phyloP scores from a whole-genome alignment of 306 rosid genomes.

The Crataegus laevigata region DNA sequence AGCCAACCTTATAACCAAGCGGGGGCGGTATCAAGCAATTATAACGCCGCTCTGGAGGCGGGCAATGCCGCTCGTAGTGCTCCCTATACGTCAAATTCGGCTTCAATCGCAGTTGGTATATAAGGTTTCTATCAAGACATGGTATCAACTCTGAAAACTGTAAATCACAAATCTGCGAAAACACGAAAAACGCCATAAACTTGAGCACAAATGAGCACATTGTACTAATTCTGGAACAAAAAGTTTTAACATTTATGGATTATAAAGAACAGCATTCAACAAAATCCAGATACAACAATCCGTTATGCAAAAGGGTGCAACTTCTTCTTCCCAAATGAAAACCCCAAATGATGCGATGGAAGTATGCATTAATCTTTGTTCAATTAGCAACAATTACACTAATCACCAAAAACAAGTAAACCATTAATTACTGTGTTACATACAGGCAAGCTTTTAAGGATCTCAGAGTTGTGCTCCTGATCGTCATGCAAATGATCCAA shows the following conservation, averaged over 20 bases:
- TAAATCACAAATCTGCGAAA: constrained; percentile 38
- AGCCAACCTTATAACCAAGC: constrained; percentile 43
- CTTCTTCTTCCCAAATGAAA: neutral
- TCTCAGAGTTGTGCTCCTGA: constrained; percentile 25
- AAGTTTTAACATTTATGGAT: neutral
- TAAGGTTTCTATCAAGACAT: constrained; percentile 50
- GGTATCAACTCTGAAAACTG: constrained; percentile 49
- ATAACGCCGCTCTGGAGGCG: constrained; percentile 43
- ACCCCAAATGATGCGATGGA: neutral
- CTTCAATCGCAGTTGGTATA: constrained; percentile 41
- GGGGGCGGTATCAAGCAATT: constrained; percentile 58
- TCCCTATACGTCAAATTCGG: constrained; percentile 47
- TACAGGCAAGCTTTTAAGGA: constrained; percentile 40
- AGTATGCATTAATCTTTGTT: neutral
- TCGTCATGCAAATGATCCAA: constrained; percentile 24
- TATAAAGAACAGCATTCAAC: neutral
- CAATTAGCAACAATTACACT: neutral
- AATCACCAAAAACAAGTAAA: neutral
- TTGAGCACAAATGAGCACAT: neutral
- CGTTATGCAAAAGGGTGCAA: neutral
- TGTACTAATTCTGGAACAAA: neutral
- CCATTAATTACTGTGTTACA: neutral
- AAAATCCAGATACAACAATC: neutral
- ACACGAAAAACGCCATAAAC: neutral
- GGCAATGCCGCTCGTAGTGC: constrained; percentile 60